Percentiles rank a stretch among this genome's conserved stretches.
Evolutionary conservation across 106 monocot genomes (phyloP).

Genomic region (Hemerocallis citrina): DNA sequence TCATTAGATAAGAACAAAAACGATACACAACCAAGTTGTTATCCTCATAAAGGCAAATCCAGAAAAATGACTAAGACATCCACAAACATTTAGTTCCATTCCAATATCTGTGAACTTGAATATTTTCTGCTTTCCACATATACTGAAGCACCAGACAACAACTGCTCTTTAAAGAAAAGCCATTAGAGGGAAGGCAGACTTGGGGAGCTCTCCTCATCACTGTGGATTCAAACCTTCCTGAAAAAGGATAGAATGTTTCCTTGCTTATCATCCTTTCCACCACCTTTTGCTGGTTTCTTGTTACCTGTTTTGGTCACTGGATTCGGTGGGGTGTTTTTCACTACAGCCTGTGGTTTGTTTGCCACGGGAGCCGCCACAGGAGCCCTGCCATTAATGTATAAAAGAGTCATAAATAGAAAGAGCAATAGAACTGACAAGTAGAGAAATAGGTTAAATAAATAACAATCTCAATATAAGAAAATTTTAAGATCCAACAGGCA

Average conservation of each 20-base stretch:
- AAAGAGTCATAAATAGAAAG: background rate
- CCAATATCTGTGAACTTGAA: background rate
- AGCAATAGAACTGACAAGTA: no score
- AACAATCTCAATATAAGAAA: no score
- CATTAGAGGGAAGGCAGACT: no score
- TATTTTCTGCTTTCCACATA: background rate
- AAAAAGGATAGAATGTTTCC: slow-evolving; percentile 88
- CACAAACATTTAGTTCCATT: background rate
- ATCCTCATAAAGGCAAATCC: background rate
- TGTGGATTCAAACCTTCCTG: slow-evolving; percentile 58
- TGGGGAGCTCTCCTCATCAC: no score
- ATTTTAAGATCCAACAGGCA: no score
- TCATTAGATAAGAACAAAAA: background rate
- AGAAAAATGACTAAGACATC: background rate
- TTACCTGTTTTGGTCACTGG: slow-evolving; percentile 36
- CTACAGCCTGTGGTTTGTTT: slow-evolving; percentile 28
- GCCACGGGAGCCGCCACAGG: no score
- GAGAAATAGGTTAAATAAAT: no score
- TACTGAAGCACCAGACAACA: background rate
- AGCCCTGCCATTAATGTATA: slow-evolving; percentile 28
- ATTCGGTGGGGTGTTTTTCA: slow-evolving; percentile 17
- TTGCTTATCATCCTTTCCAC: slow-evolving; percentile 66
- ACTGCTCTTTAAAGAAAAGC: no score
- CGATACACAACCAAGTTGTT: background rate
- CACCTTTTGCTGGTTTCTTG: slow-evolving; percentile 64